Percentiles rank a stretch among this genome's conserved stretches.
These are phyloP conservation scores for Fusarium robinianum DNA, from an alignment of 2,329 filamentous ascomycete species.

Conservation along the genomic window DNA sequence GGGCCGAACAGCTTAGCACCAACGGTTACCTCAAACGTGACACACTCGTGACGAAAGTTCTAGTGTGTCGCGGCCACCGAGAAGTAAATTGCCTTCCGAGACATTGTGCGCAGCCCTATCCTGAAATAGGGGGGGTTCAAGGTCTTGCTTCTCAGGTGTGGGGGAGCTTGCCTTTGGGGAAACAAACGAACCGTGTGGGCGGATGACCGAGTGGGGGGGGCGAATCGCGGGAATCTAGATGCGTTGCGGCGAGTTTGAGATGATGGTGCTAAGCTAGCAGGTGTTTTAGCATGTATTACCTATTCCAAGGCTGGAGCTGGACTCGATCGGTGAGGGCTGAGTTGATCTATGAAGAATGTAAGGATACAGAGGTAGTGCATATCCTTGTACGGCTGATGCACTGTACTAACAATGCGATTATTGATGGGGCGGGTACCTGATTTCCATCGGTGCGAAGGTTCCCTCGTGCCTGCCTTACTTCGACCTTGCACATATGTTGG, in stretches of 20 bases:
- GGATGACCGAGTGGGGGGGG: constrained; percentile 2
- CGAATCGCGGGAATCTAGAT: constrained; percentile 6
- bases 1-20: constrained; percentile 1
- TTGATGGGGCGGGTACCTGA: too few species aligned
- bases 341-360: not conserved
- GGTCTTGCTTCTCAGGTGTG: constrained; percentile 3
- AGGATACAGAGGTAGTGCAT: too few species aligned
- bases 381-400: too few species aligned
- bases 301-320: too few species aligned
- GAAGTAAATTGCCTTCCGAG: constrained; percentile 25
- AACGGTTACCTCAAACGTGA: constrained; percentile 1
- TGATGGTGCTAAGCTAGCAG: too few species aligned
- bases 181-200: not conserved
- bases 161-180: constrained; percentile 1
- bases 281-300: too few species aligned
- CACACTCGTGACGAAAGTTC: not conserved
- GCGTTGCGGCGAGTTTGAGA: constrained; percentile 1
- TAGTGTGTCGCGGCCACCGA: constrained; percentile 3
- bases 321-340: constrained; percentile 3
- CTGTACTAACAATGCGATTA: constrained; percentile 3
- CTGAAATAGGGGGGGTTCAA: constrained; percentile 5
- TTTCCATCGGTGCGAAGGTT: too few species aligned
- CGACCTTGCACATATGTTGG: too few species aligned
- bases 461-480: too few species aligned
- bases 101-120: constrained; percentile 14